A percentile compares a stretch with the other conserved stretches of the same genome.
phyloP scores from a whole-genome alignment of 768 basidiomycete genomes.

The Leccinellum luteum region DNA sequence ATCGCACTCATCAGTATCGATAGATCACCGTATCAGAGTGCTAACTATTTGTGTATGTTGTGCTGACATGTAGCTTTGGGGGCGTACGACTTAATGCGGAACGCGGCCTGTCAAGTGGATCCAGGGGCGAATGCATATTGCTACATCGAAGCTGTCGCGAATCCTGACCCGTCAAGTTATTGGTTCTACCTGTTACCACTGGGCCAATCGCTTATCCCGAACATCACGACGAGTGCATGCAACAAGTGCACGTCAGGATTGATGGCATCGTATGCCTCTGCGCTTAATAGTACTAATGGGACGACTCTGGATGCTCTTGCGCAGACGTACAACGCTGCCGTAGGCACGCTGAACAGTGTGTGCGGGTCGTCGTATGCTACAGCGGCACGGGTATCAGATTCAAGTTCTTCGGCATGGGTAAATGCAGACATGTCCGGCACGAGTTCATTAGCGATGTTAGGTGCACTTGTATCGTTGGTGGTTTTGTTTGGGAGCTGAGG shows the following conservation, averaged over 20 bases:
- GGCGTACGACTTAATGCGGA: slow-evolving; percentile 60
- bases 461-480: slow-evolving; percentile 14
- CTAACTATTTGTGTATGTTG: neutral
- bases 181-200: slow-evolving; percentile 72
- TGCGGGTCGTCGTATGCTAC: slow-evolving; percentile 54
- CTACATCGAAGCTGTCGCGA: slow-evolving; percentile 61
- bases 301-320: slow-evolving; percentile 37
- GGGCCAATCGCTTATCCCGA: slow-evolving; percentile 50
- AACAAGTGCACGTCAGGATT: slow-evolving; percentile 60
- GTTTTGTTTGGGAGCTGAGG: slow-evolving; percentile 12
- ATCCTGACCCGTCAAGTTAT: slow-evolving; percentile 59
- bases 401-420: slow-evolving; percentile 10
- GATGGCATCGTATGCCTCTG: slow-evolving; percentile 51
- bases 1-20: neutral
- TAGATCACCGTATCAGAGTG: neutral
- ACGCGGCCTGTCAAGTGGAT: slow-evolving; percentile 58
- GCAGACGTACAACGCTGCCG: slow-evolving; percentile 49
- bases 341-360: slow-evolving; percentile 39
- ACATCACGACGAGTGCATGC: slow-evolving; percentile 50
- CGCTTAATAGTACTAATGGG: slow-evolving; percentile 37
- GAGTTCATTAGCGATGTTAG: slow-evolving; percentile 6
- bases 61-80: slow-evolving; percentile 45
- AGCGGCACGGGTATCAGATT: slow-evolving; percentile 10
- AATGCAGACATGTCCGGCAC: slow-evolving; percentile 5
- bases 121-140: slow-evolving; percentile 65